Conservation (phyloP, 202 grass and related monocot species). For the Alloteropsis angusta region DNA sequence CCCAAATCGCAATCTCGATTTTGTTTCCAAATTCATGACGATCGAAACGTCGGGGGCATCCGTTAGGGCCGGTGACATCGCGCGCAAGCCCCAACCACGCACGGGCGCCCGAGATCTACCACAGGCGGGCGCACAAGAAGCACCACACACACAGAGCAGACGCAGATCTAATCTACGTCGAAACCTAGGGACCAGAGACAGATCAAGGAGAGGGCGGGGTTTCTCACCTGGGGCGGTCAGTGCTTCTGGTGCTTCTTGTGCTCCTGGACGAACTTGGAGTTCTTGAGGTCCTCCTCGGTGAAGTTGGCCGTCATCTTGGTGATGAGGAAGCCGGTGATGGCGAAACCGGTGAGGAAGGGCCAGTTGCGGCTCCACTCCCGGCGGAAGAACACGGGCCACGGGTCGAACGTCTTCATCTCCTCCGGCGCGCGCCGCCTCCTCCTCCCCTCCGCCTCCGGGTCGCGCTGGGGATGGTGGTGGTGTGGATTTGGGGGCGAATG, state of each 20-base stretch:
- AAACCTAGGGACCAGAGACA: too few relatives aligned
- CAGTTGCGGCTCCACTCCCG: constrained; percentile 59
- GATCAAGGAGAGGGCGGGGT: too few relatives aligned
- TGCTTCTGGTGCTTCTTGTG: constrained; percentile 31
- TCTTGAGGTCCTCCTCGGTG: constrained; percentile 84
- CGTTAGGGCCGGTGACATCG: not conserved
- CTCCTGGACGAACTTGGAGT: constrained; percentile 77
- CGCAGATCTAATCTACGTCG: too few relatives aligned
- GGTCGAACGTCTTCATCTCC: constrained; percentile 62
- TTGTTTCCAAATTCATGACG: too few relatives aligned
- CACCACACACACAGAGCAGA: too few relatives aligned
- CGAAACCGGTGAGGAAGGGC: constrained; percentile 85
- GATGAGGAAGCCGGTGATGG: constrained; percentile 64
- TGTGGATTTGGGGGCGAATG: too few relatives aligned
- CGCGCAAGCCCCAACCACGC: too few relatives aligned
- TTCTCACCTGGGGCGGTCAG: constrained; percentile 5
- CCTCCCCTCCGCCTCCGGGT: too few relatives aligned
- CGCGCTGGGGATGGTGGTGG: too few relatives aligned
- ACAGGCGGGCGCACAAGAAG: too few relatives aligned
- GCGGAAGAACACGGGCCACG: constrained; percentile 91
- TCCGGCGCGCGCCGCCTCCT: not conserved
- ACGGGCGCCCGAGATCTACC: not conserved
- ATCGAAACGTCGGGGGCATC: not conserved
- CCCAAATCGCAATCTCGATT: not conserved
- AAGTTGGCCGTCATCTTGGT: constrained; percentile 54